Conservation (phyloP, 345 rosid species). For the Kernera saxatilis region DNA sequence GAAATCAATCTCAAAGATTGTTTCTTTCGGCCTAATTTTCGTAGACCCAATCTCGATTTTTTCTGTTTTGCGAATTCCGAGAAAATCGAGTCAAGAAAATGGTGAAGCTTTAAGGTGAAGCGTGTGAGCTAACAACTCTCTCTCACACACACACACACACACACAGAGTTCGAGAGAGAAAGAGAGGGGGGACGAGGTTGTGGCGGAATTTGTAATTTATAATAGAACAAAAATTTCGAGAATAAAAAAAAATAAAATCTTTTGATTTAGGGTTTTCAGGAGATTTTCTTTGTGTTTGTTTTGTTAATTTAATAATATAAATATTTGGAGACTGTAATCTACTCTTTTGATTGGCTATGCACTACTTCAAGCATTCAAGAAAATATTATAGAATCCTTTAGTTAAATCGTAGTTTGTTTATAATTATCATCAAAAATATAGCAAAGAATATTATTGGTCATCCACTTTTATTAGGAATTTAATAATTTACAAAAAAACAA, state of each 20-base stretch:
- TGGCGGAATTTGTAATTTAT: not conserved
- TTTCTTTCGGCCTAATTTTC: conserved; percentile 28
- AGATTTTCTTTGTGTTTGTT: not conserved
- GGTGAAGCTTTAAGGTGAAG: not conserved
- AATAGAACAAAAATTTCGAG: not conserved
- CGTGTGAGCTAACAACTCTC: conserved; percentile 18
- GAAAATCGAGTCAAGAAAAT: conserved; percentile 13
- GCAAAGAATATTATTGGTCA: not conserved
- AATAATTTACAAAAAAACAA: not conserved
- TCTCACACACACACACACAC: not conserved
- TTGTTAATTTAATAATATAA: not conserved
- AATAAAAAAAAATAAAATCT: not conserved
- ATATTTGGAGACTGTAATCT: not conserved
- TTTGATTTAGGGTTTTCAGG: conserved; percentile 3
- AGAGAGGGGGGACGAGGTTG: not conserved
- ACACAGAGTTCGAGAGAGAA: not conserved
- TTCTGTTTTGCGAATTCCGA: conserved; percentile 8
- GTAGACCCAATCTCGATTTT: not conserved
- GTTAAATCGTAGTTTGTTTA: not conserved
- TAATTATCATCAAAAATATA: not conserved
- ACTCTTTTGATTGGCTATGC: not conserved
- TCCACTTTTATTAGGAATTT: not conserved
- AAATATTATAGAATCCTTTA: not conserved
- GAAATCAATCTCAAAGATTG: conserved; percentile 12
- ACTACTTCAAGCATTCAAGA: not conserved